phyloP scores from a whole-genome alignment of 768 basidiomycete genomes.

The Artomyces pyxidatus region DNA sequence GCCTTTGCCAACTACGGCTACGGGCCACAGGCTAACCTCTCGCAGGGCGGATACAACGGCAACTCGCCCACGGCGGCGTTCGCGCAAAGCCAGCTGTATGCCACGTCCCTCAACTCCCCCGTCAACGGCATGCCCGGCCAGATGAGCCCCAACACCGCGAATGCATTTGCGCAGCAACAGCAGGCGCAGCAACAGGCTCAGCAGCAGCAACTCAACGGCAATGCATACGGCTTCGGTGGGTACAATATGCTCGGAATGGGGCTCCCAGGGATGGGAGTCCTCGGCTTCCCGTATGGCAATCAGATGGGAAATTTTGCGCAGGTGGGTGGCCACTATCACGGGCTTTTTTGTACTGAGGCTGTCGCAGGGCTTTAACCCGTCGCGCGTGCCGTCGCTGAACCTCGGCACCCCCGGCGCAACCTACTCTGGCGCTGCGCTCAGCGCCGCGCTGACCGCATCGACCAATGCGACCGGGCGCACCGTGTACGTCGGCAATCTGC shows the following conservation, averaged over 20 bases:
- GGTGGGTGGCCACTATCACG: conserved; percentile 24
- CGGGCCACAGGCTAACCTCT: conserved; percentile 60
- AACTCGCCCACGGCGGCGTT: conserved; percentile 41
- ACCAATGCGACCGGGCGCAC: conserved; percentile 71
- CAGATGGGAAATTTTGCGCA: conserved; percentile 68
- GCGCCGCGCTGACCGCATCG: conserved; percentile 56
- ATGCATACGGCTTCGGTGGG: conserved; percentile 46
- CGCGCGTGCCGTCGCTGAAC: conserved; percentile 57
- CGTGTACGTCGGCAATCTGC: conserved; percentile 95
- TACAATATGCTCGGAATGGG: conserved; percentile 82
- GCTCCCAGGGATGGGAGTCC: conserved; percentile 63
- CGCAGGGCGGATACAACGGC: conserved; percentile 44
- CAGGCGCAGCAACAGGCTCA: conserved; percentile 22
- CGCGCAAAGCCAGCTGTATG: conserved; percentile 56
- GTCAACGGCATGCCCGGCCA: conserved; percentile 41
- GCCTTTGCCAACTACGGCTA: conserved; percentile 86
- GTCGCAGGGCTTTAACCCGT: conserved; percentile 39
- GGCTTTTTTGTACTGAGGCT: not conserved
- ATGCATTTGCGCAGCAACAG: conserved; percentile 40
- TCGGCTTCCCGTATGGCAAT: conserved; percentile 63
- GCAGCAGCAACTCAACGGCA: conserved; percentile 17
- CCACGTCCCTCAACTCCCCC: conserved; percentile 51
- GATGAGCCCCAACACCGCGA: conserved; percentile 60
- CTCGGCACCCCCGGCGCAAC: conserved; percentile 62
- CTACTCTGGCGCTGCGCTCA: conserved; percentile 74